Evolutionary conservation across 768 basidiomycete genomes (phyloP), one percentile per base, ranked within the genome.

Genomic region (Mycena sanguinolenta): DNA sequence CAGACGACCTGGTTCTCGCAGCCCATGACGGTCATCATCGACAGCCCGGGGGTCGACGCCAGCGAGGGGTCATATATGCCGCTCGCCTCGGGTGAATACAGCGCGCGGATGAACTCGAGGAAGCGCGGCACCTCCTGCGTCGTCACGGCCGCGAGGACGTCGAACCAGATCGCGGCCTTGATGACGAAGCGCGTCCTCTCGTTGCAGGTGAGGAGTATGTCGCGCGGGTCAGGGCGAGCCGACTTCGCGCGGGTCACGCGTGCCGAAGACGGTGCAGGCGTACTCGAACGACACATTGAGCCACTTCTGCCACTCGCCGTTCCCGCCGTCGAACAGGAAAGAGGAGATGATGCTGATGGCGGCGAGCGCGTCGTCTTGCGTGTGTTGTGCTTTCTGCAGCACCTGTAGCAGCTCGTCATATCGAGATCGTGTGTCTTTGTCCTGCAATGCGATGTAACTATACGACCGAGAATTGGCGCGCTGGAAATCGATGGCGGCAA

Each of bases 91-190:
- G 88, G 87, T 23, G 77, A 78, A 79, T 90, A 95, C 50, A 95
- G 82, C 28, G 79, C 77, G 27, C 86, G 84, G 75, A 93, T 91
- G 49, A 85, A 82, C 4, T 74, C 36, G 44, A 91, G 79, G 78
- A 94, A 90, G 57, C 83, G 82, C 13, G 94, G 93, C 4, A 80
- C 73, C 71, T 84, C 74, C 70, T 85, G 82, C n/a, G 87, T 89
- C n/a, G 93, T 93, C 59, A 91, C 87, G 1, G 91, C 89, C 9
- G 92, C 93, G 60, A 95, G 85, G 39, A 95, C 92, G 77, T 95
- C 94, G 78, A 95, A 94, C 94, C 94, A 95, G 64, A 95, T 90
- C 19, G 92, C 89, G 30, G 94, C 92, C 79, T 94, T 94, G 81
- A 95, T 86, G 77, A 95, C 90, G 79, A 95, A 95, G 42, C 81